Conservation (phyloP, 345 rosid species). For the Eutrema yunnanense region DNA sequence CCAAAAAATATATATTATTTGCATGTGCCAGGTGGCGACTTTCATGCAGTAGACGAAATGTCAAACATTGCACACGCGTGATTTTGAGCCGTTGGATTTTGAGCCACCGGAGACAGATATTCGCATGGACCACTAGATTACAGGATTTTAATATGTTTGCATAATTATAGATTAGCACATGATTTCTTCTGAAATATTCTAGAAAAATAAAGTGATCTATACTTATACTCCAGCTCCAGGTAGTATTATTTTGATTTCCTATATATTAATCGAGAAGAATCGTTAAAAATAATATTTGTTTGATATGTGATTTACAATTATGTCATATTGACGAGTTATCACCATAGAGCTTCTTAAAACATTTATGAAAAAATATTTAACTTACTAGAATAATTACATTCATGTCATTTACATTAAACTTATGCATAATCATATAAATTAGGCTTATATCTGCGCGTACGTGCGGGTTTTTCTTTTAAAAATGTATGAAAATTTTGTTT, state of each 20-base stretch:
- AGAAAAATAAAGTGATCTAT: slow-evolving; percentile 1
- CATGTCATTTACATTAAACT: too few relatives aligned
- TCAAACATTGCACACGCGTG: slow-evolving; percentile 26
- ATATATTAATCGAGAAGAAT: too few relatives aligned
- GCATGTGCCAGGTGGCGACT: slow-evolving; percentile 13
- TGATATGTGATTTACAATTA: too few relatives aligned
- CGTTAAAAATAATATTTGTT: too few relatives aligned
- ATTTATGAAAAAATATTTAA: too few relatives aligned
- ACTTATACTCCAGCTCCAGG: slow-evolving; percentile 7
- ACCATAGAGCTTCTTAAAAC: too few relatives aligned
- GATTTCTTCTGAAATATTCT: slow-evolving; percentile 13
- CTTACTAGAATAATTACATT: too few relatives aligned
- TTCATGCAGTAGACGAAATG: slow-evolving; percentile 4
- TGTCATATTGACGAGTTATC: too few relatives aligned
- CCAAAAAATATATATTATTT: neutral
- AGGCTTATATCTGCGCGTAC: too few relatives aligned
- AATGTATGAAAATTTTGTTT: too few relatives aligned
- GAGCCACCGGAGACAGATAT: slow-evolving; percentile 22
- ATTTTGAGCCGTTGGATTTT: slow-evolving; percentile 5
- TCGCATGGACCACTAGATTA: slow-evolving; percentile 27
- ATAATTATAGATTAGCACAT: slow-evolving; percentile 17
- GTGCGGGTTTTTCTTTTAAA: too few relatives aligned
- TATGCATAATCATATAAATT: too few relatives aligned
- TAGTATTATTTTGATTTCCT: neutral
- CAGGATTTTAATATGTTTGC: slow-evolving; percentile 6